Conservation (phyloP, 805 yeast species). For the Vanderwaltozyma yarrowii region DNA sequence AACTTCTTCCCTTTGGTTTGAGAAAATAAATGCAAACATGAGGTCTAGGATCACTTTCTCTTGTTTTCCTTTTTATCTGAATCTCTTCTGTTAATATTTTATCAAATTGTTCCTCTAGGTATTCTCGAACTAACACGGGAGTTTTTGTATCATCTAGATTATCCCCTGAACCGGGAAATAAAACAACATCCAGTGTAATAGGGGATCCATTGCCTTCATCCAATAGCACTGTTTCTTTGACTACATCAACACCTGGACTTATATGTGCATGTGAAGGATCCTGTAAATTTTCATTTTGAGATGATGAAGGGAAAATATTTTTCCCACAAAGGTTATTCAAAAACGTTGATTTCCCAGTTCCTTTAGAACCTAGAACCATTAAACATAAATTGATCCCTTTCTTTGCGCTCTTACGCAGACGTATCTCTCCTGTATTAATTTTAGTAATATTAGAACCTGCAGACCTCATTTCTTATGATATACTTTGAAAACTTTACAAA, state of each 20-base stretch:
- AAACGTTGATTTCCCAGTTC: constrained; percentile 67
- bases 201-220: constrained; percentile 45
- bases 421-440: constrained; percentile 30
- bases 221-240: constrained; percentile 13
- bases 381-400: constrained; percentile 54
- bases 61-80: constrained; percentile 57
- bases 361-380: constrained; percentile 63
- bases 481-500: not conserved
- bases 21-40: constrained; percentile 74
- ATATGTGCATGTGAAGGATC: constrained; percentile 2
- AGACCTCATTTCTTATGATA: not conserved
- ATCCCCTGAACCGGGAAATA: constrained; percentile 71
- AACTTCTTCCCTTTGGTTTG: constrained; percentile 44
- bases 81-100: constrained; percentile 64
- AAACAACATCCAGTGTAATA: constrained; percentile 47
- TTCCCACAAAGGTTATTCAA: constrained; percentile 56
- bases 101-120: constrained; percentile 63
- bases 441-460: not conserved
- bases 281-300: not conserved
- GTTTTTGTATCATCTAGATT: constrained; percentile 52
- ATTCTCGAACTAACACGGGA: constrained; percentile 41
- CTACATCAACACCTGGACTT: not conserved
- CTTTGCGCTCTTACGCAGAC: constrained; percentile 53
- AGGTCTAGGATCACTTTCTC: constrained; percentile 66
- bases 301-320: constrained; percentile 29